phyloP scores from a whole-genome alignment of 441 rosid species.

The Sinapis alba region DNA sequence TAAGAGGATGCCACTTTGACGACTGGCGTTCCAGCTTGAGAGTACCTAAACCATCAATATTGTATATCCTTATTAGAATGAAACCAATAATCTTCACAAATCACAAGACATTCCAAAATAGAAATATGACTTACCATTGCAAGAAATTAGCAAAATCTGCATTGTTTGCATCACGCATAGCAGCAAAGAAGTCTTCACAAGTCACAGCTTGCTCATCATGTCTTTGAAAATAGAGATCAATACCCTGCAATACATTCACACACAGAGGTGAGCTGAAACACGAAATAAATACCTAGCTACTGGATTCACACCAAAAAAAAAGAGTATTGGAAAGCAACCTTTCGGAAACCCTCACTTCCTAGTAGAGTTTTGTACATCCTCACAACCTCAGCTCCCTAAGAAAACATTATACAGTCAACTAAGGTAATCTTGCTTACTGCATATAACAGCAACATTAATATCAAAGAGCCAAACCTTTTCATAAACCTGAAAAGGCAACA shows the following conservation, averaged over 20 bases:
- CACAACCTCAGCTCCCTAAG: conserved; percentile 99
- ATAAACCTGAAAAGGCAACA: conserved; percentile 70
- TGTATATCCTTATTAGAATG: not conserved
- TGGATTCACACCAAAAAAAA: not conserved
- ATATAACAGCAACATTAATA: conserved; percentile 5
- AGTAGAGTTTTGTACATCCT: conserved; percentile 99
- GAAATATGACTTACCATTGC: conserved; percentile 56
- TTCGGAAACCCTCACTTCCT: conserved; percentile 89
- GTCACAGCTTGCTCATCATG: conserved; percentile 99
- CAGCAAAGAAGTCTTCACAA: conserved; percentile 95
- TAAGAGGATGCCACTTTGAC: conserved; percentile 84
- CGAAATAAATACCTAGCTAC: not conserved
- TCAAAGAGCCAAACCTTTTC: conserved; percentile 71
- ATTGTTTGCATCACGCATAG: conserved; percentile 96
- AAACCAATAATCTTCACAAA: conserved; percentile 13
- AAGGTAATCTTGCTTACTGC: conserved; percentile 6
- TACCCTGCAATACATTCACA: conserved; percentile 61
- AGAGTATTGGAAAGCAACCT: conserved; percentile 51
- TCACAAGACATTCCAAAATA: conserved; percentile 1
- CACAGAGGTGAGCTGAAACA: conserved; percentile 21
- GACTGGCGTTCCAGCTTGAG: conserved; percentile 97
- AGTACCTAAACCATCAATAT: conserved; percentile 65
- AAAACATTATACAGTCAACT: conserved; percentile 28
- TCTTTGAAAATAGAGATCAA: conserved; percentile 93
- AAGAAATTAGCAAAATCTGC: conserved; percentile 95